Conservation (phyloP, 2,329 filamentous ascomycete genomes). For the Chrysoporthe austroafricana region DNA sequence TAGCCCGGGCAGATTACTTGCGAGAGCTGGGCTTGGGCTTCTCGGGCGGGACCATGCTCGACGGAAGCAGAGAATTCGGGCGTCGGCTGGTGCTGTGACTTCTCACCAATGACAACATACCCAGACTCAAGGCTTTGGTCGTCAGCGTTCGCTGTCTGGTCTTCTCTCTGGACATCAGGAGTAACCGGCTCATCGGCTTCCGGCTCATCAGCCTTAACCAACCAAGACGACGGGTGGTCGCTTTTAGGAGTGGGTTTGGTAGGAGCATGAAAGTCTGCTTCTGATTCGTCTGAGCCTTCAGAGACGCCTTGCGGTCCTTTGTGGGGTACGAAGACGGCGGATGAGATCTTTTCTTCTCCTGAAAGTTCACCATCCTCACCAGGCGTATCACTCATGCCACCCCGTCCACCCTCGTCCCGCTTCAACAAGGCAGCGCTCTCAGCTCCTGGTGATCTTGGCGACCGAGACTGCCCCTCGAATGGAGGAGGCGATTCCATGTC, state of each 20-base stretch:
- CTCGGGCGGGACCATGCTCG: constrained; percentile 38
- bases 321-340: constrained; percentile 80
- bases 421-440: background rate
- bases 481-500: constrained; percentile 8
- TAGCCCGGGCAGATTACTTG: constrained; percentile 48
- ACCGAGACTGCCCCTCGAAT: constrained; percentile 15
- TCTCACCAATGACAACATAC: constrained; percentile 21
- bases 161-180: constrained; percentile 40
- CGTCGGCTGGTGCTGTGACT: constrained; percentile 6
- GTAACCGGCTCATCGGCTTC: constrained; percentile 40
- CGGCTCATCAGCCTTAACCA: constrained; percentile 61
- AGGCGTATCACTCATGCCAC: constrained; percentile 27
- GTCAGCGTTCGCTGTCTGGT: constrained; percentile 30
- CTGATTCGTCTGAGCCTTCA: constrained; percentile 33
- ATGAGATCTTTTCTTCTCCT: constrained; percentile 85
- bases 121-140: constrained; percentile 1
- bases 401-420: constrained; percentile 19
- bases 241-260: constrained; percentile 26
- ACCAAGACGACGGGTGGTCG: constrained; percentile 46
- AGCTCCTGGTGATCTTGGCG: constrained; percentile 29
- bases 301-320: constrained; percentile 55
- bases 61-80: constrained; percentile 26
- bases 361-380: constrained; percentile 63
- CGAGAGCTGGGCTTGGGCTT: constrained; percentile 39
- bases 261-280: constrained; percentile 30